Conservation (phyloP, 306 rosid species). For the Prunus fruticosa region DNA sequence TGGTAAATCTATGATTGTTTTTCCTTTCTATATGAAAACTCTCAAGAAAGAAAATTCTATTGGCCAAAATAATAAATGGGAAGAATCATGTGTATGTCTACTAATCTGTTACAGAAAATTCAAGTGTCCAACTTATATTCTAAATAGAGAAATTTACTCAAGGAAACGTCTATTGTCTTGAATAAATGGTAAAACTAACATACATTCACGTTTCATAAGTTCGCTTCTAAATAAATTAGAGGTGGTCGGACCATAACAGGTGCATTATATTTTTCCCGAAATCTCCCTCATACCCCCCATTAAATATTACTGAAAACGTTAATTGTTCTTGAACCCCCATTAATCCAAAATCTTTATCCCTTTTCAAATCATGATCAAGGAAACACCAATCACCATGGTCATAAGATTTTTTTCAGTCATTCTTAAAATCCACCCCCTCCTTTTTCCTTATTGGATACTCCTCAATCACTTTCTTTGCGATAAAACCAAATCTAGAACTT, state of each 20-base stretch:
- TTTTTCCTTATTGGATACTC: no score
- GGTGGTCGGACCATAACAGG: neutral
- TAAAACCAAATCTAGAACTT: neutral
- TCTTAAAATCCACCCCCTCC: no score
- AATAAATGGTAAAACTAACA: neutral
- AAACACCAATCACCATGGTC: neutral
- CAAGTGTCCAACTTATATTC: neutral
- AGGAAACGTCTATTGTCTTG: neutral
- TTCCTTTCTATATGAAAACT: neutral
- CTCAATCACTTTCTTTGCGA: neutral
- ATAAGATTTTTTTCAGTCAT: neutral
- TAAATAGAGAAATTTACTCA: neutral
- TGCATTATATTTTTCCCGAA: neutral
- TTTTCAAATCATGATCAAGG: neutral
- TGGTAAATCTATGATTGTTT: slow-evolving; percentile 4
- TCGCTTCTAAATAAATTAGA: neutral
- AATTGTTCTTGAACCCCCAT: neutral
- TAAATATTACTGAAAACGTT: neutral
- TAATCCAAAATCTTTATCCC: neutral
- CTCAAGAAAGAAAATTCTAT: neutral
- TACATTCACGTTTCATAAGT: neutral
- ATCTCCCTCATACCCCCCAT: neutral
- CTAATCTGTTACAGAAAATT: neutral
- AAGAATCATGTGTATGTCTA: neutral
- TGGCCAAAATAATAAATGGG: neutral